Percentiles rank a stretch among this genome's conserved stretches.
Evolutionary conservation across 148 eudicot genomes (phyloP).

Genomic region (Agrostemma githago): DNA sequence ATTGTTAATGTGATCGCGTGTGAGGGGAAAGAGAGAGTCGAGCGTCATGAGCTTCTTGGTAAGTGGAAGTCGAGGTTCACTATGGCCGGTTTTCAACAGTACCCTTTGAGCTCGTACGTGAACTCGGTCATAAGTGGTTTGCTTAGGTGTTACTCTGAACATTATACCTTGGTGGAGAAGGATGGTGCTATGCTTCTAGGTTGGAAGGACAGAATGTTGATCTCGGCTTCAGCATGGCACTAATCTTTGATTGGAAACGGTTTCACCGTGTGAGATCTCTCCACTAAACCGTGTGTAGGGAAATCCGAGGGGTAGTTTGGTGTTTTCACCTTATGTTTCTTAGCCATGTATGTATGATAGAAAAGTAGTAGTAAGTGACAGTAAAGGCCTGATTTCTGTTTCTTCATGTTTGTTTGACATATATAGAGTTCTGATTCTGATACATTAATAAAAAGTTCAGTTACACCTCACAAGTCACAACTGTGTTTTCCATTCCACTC

Average conservation of each 20-base stretch:
- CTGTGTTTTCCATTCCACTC: not conserved
- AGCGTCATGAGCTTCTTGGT: conserved; percentile 83
- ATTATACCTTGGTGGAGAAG: conserved; percentile 60
- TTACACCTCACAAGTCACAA: not conserved
- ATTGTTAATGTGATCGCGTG: conserved; percentile 86
- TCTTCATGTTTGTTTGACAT: not conserved
- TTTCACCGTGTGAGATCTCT: too few relatives aligned
- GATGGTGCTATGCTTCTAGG: conserved; percentile 88
- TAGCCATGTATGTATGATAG: not conserved
- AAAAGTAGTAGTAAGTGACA: not conserved
- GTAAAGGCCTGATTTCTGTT: too few relatives aligned
- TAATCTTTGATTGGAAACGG: not conserved
- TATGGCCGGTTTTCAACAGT: conserved; percentile 80
- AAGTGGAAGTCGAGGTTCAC: conserved; percentile 85
- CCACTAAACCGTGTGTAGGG: too few relatives aligned
- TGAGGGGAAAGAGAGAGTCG: conserved; percentile 82
- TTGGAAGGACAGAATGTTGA: conserved; percentile 73
- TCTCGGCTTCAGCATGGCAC: conserved; percentile 67
- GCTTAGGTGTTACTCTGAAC: conserved; percentile 33
- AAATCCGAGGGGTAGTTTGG: not conserved
- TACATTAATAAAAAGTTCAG: not conserved
- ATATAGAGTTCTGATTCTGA: not conserved
- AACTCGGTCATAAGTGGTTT: conserved; percentile 64
- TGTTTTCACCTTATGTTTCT: not conserved
- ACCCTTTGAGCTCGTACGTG: conserved; percentile 69